A percentile compares a stretch with the other conserved stretches of the same genome.
Conservation (phyloP, 1,284 basidiomycete species). For the Irpex sp. region DNA sequence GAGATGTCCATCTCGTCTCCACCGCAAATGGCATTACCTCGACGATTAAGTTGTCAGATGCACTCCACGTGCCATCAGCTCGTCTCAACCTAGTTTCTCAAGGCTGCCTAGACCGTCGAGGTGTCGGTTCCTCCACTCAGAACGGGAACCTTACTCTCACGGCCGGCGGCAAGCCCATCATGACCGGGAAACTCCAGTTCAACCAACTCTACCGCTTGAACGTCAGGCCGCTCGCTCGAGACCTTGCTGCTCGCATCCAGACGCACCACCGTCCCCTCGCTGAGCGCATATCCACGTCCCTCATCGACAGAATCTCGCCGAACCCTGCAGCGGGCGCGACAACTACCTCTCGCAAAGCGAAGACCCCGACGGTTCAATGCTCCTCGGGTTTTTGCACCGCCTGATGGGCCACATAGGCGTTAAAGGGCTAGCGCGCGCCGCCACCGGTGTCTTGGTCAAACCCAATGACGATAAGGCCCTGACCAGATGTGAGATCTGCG, state of each 20-base stretch:
- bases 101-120: not conserved
- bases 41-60: not conserved
- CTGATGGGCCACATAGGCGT: not conserved
- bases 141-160: not conserved
- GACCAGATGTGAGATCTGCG: not conserved
- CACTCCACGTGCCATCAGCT: no score
- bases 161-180: not conserved
- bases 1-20: not conserved
- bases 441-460: not conserved
- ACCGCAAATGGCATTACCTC: not conserved
- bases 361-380: no score
- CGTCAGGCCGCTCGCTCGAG: no score
- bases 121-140: not conserved
- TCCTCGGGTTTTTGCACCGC: constrained; percentile 3
- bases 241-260: no score
- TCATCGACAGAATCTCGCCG: no score
- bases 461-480: not conserved
- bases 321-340: no score
- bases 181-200: not conserved
- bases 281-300: no score
- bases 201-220: not conserved
- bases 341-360: no score
- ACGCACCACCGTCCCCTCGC: no score
- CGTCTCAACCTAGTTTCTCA: no score
- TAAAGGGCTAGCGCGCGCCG: not conserved